A percentile compares a stretch with the other conserved stretches of the same genome.
Evolutionary conservation across 345 rosid species (phyloP).

Genomic region (Erodium maritimum): DNA sequence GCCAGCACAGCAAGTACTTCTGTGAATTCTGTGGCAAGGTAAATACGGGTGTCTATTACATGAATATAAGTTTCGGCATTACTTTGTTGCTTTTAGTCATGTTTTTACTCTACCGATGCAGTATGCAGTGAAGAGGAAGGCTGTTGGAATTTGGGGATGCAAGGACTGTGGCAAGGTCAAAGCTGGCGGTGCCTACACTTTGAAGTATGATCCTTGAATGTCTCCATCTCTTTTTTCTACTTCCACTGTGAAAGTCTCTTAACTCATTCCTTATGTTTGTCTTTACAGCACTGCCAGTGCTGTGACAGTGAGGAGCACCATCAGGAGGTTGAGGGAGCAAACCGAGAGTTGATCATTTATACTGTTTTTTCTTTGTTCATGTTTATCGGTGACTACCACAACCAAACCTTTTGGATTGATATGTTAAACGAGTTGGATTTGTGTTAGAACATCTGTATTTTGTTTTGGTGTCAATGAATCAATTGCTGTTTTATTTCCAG

Average conservation of each 20-base stretch:
- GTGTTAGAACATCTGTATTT: no score
- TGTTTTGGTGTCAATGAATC: no score
- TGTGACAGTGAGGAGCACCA: constrained; percentile 82
- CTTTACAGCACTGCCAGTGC: constrained; percentile 65
- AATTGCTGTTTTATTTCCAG: no score
- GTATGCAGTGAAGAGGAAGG: constrained; percentile 79
- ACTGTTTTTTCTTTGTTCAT: background rate
- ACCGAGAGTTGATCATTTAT: constrained; percentile 49
- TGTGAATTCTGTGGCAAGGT: constrained; percentile 77
- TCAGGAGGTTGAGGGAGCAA: constrained; percentile 84
- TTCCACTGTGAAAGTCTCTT: background rate
- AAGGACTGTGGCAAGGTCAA: constrained; percentile 81
- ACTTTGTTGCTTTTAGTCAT: no score
- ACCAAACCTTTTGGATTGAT: no score
- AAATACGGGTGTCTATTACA: background rate
- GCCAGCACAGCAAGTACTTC: constrained; percentile 68
- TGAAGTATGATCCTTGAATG: constrained; percentile 34
- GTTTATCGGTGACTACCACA: background rate
- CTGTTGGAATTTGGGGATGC: constrained; percentile 88
- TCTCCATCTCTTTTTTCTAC: background rate
- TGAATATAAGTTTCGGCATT: no score
- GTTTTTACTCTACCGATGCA: no score
- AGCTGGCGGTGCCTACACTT: constrained; percentile 79
- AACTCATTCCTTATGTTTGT: background rate
- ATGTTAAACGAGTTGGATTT: no score